Evolutionary conservation across 1,284 basidiomycete genomes (phyloP).

Genomic region (Neolentinus lepideus): DNA sequence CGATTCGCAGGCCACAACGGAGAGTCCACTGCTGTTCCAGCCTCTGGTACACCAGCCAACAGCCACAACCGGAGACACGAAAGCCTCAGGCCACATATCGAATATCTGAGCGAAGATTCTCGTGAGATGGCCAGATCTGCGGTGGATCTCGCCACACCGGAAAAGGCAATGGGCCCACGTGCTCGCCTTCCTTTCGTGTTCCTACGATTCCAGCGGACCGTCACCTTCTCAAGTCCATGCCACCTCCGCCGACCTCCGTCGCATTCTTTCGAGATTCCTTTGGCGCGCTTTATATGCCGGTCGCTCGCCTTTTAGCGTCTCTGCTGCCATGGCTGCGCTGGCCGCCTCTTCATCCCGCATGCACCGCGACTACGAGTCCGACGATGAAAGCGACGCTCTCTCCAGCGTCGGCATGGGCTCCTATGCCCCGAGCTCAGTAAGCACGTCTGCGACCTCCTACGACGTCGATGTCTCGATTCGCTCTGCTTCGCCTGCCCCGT

Average conservation of each 20-base stretch:
- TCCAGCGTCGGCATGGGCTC: slow-evolving; percentile 13
- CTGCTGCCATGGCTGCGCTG: neutral
- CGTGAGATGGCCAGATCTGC: neutral
- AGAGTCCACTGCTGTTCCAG: neutral
- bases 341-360: neutral
- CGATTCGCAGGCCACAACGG: neutral
- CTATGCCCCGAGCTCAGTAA: slow-evolving; percentile 29
- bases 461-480: slow-evolving; percentile 33
- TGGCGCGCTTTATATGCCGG: neutral
- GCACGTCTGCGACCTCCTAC: slow-evolving; percentile 38
- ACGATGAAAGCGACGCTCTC: neutral
- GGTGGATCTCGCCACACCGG: neutral
- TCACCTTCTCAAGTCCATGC: neutral
- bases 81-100: neutral
- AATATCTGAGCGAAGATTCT: neutral
- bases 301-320: neutral
- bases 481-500: slow-evolving; percentile 56
- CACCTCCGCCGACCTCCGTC: neutral
- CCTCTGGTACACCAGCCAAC: neutral
- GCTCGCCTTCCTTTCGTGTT: neutral
- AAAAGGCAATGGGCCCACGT: neutral
- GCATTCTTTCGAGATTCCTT: neutral
- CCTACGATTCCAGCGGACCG: neutral
- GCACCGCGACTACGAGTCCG: neutral
- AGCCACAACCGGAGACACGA: neutral